A percentile compares a stretch with the other conserved stretches of the same genome.
Evolutionary conservation across 192 early-diverging fungal species (phyloP).

Genomic region (Mortierella alpina): DNA sequence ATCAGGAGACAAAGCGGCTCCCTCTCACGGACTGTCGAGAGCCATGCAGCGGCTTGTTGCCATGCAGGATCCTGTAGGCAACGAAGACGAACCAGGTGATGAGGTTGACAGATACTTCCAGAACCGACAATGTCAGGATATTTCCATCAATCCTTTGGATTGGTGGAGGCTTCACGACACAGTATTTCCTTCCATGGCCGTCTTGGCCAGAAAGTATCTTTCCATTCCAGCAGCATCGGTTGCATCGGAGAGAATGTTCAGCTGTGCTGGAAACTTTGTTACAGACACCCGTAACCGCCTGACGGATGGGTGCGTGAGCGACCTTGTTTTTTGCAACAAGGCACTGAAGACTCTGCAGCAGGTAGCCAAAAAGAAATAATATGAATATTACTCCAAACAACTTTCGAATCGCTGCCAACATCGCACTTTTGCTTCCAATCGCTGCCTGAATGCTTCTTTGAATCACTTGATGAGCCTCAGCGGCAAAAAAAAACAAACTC

Average conservation of each 20-base stretch:
- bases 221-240: slow-evolving; percentile 28
- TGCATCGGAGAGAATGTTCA: slow-evolving; percentile 11
- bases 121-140: slow-evolving; percentile 3
- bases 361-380: no score
- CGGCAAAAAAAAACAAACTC: no score
- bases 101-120: slow-evolving; percentile 13
- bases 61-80: background rate
- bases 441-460: no score
- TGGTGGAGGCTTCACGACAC: slow-evolving; percentile 18
- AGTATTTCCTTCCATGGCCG: slow-evolving; percentile 12
- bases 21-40: slow-evolving; percentile 1
- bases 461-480: no score
- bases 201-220: slow-evolving; percentile 22
- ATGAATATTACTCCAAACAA: no score
- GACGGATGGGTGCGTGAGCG: background rate
- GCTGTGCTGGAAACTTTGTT: slow-evolving; percentile 10
- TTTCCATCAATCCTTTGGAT: slow-evolving; percentile 9
- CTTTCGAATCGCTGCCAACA: no score
- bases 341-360: background rate
- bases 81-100: background rate
- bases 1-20: background rate
- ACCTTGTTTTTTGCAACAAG: slow-evolving; percentile 20
- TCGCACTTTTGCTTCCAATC: no score
- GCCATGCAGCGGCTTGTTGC: background rate
- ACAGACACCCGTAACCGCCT: slow-evolving; percentile 11